Evolutionary conservation across 768 basidiomycete genomes (phyloP), one percentile per base, ranked within the genome.

Genomic region (Calocybe gangraenosa): DNA sequence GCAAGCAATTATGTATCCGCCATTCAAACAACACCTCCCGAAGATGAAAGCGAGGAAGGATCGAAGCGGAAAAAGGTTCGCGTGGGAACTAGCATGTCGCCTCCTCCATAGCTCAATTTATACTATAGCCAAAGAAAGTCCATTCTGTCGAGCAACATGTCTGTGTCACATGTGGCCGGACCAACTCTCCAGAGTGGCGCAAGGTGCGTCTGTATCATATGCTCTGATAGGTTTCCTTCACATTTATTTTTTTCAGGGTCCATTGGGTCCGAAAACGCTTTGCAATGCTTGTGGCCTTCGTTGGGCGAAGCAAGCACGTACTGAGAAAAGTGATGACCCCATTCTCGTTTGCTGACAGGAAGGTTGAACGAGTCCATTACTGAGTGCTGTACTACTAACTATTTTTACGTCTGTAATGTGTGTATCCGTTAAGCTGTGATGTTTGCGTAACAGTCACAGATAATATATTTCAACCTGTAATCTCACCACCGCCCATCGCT

Each of bases 131-230:
- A 44, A 78, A 78, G 59, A 82, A 81, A 50, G 58, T 65, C 7
- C 65, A 74, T 31, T 61, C 61, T 15, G 59, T 65, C 3, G 87
- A 89, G 44, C 85, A 87, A 58, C 80, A 92, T 59, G 90, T 94
- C 9, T 97, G 93, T 58, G 75, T 89, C 23, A 92, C 85, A 11
- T 99, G 95, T 56, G 96, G 96, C 14, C 76, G 92, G 48, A 97
- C 94, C 1, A 91, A 93, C 64, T 94, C 92, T 33, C 94, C 96
- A 0, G 95, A 99, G 67, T 99, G 95, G 95, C 79, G 95, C 56
- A 94, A 92, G 76, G 90, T 70, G 19, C 17, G 64, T 21, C 17
- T 31, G 7, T 20, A 44, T 47, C 18, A 46, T 37, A 28, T 47
- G 19, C 19, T 20, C 7, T n/a, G 11, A 11, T 28, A 28, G n/a